These are phyloP conservation scores for Aspergillus quadricinctus DNA, from an alignment of 2,329 filamentous ascomycete genomes.

Conservation along the genomic window DNA sequence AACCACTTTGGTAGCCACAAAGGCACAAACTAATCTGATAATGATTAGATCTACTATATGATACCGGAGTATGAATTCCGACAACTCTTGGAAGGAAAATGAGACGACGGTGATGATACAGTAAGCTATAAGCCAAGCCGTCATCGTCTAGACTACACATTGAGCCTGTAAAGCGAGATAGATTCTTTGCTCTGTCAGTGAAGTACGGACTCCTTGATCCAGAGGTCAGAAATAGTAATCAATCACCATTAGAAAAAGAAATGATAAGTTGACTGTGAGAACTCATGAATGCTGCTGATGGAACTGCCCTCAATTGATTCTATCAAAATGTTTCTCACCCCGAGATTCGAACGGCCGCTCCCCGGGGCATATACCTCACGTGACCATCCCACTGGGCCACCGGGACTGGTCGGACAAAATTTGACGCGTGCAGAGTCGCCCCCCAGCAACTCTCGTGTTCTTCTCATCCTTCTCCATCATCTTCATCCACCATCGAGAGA, in stretches of 20 bases:
- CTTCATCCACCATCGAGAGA: background rate
- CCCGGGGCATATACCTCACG: background rate
- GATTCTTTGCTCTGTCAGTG: background rate
- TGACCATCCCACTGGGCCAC: conserved; percentile 15
- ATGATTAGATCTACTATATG: background rate
- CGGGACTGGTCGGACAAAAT: conserved; percentile 1
- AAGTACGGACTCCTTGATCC: background rate
- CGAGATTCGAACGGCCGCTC: conserved; percentile 12
- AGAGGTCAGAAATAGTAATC: background rate
- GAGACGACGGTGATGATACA: background rate
- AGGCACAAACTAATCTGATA: background rate
- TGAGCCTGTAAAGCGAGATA: no score
- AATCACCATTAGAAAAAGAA: background rate
- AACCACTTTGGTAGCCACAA: background rate
- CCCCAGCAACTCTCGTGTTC: background rate
- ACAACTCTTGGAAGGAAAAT: background rate
- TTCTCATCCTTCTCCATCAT: background rate
- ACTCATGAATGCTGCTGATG: background rate
- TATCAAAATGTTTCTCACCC: background rate
- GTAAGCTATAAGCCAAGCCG: background rate
- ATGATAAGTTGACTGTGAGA: background rate
- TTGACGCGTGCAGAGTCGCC: conserved; percentile 1
- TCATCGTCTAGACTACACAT: no score
- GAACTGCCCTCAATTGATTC: background rate
- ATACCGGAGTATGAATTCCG: background rate